Conservation (phyloP, 805 yeast genomes). For the Dipodascus geniculatus region DNA sequence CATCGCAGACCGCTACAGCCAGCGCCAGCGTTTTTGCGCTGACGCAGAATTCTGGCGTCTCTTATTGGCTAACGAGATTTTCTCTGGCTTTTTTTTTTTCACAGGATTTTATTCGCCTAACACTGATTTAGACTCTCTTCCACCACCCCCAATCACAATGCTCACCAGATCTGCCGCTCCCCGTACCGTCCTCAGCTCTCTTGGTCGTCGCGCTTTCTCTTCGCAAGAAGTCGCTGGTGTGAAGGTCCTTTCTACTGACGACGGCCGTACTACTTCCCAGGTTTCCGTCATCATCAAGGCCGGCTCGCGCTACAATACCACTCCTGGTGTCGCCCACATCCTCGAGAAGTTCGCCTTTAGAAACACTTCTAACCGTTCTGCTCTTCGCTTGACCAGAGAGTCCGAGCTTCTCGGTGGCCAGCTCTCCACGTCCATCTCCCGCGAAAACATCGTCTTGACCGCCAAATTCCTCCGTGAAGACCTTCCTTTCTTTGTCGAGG, state of each 20-base stretch:
- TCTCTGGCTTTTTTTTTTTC: not conserved
- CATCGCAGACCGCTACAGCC: not conserved
- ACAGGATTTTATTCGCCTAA: not conserved
- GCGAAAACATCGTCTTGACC: slow-evolving; percentile 73
- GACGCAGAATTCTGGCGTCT: not conserved
- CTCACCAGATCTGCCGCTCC: not conserved
- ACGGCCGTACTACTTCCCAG: slow-evolving; percentile 59
- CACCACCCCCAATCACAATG: not conserved
- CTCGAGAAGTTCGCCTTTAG: slow-evolving; percentile 70
- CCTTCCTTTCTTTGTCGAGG: slow-evolving; percentile 84
- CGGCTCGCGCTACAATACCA: slow-evolving; percentile 64
- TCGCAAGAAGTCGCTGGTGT: slow-evolving; percentile 20
- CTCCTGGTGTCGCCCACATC: slow-evolving; percentile 78
- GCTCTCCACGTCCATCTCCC: slow-evolving; percentile 55
- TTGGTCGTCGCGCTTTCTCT: slow-evolving; percentile 17
- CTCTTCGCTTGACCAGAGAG: slow-evolving; percentile 88
- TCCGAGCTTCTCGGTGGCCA: slow-evolving; percentile 86
- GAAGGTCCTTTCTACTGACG: slow-evolving; percentile 28
- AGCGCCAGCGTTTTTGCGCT: not conserved
- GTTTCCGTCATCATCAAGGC: slow-evolving; percentile 74
- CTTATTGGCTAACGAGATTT: not conserved
- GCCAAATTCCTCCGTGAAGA: slow-evolving; percentile 78
- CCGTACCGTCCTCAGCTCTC: not conserved
- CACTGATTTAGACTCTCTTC: too few relatives aligned
- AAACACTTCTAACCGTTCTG: slow-evolving; percentile 73